phyloP scores from a whole-genome alignment of 345 rosid genomes.

The Erucastrum elatum region DNA sequence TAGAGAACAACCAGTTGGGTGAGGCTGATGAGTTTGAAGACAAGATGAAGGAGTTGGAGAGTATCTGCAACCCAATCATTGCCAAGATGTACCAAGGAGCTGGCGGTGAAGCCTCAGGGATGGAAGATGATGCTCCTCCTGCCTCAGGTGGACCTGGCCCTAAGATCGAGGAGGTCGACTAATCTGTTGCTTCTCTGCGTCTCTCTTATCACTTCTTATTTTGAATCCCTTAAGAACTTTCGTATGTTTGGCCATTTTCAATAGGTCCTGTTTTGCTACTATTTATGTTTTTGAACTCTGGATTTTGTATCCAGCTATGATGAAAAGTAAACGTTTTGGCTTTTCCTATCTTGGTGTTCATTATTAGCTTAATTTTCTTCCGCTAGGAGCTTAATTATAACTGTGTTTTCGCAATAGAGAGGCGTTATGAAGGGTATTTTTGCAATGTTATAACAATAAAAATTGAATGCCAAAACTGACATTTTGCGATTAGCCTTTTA shows the following conservation, averaged over 20 bases:
- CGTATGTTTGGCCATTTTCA: slow-evolving; percentile 10
- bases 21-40: slow-evolving; percentile 77
- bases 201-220: not conserved
- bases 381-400: not conserved
- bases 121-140: slow-evolving; percentile 42
- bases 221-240: not conserved
- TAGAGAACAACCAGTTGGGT: slow-evolving; percentile 69
- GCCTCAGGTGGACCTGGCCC: slow-evolving; percentile 64
- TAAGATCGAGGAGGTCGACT: slow-evolving; percentile 53
- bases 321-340: not conserved
- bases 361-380: not conserved
- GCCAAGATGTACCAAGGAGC: slow-evolving; percentile 84
- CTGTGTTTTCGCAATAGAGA: no score
- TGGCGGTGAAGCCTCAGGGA: slow-evolving; percentile 50
- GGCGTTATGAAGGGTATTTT: not conserved
- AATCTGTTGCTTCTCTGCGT: slow-evolving; percentile 23
- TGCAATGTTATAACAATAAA: not conserved
- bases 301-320: not conserved
- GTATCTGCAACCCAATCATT: slow-evolving; percentile 79
- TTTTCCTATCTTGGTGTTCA: not conserved
- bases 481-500: not conserved
- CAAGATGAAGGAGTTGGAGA: slow-evolving; percentile 87
- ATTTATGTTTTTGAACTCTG: not conserved
- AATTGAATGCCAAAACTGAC: not conserved
- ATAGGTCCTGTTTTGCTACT: not conserved